Base-by-base conservation (phyloP, 306 rosid species). In the Lablab purpureus region DNA sequence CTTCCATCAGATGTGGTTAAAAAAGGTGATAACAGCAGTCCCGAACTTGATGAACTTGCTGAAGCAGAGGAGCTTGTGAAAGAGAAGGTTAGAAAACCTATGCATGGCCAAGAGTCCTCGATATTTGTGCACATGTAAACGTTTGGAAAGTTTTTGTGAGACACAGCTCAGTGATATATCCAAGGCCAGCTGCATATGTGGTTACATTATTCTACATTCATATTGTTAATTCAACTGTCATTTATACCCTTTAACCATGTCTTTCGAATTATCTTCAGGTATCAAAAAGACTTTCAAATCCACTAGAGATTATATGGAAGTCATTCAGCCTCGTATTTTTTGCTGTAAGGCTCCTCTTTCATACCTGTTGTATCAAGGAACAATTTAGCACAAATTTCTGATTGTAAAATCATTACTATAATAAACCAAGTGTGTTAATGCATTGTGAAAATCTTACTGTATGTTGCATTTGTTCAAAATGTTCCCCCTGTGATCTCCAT, bases 51-150 rank as follows among this genome's bases (percentile, higher is more conserved):
- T 68, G 99, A 96, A 85, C 85, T 81, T 73, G 89, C 84, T 37
- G 97, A 91, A 88, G 99, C 99, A 0, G 98, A 90, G 85, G 97
- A 90, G 86, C 98, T 96, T 81, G 96, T 96, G 78, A 96, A 93
- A 86, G 90, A 91, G 86, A 91, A 93, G 99, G 99, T 96, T 65
- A 81, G 66, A 78, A 40, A 80, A 65, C 67, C 18, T 60, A 47
- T 71, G 45, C 36, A 46, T 50, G 37, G 46, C 37, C 17, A 50
- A 15, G 18, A 51, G 19, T 40, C 67, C 7, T 52, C 70, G 32
- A 68, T 30, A 50, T 25, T 45, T 37, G 32, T 45, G 12, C 14
- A 56, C 6, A 45, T 65, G 15, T 27, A 60, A 63, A 40, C 17
- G 58, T 56, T 74, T 17, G 23, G 15, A 19, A 32, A 49, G 23